Evolutionary conservation across 2,329 filamentous ascomycete genomes (phyloP).

Genomic region (Pseudocercospora crystallina): DNA sequence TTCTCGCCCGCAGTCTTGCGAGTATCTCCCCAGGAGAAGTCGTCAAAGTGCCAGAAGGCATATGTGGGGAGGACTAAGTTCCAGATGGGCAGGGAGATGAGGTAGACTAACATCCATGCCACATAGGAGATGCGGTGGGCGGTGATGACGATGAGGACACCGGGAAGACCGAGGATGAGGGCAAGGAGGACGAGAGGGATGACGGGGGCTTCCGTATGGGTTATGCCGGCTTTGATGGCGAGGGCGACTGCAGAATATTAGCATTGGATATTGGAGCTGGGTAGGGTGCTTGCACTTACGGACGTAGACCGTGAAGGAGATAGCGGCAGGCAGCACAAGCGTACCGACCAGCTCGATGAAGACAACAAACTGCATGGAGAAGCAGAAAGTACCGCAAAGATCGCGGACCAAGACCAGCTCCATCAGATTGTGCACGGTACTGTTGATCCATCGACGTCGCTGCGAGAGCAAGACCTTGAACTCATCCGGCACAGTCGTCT

Average conservation of each 20-base stretch:
- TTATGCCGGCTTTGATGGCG: conserved; percentile 69
- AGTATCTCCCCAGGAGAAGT: conserved; percentile 99
- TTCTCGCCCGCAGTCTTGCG: conserved; percentile 89
- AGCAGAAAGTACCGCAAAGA: conserved; percentile 97
- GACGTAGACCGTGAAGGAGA: conserved; percentile 95
- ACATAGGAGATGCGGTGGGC: conserved; percentile 92
- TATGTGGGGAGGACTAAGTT: conserved; percentile 94
- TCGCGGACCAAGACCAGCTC: conserved; percentile 93
- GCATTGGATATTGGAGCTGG: conserved; percentile 10
- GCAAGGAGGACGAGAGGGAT: conserved; percentile 88
- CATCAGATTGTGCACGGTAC: conserved; percentile 97
- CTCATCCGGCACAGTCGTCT: conserved; percentile 90
- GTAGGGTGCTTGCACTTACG: conserved; percentile 57
- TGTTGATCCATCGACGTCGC: conserved; percentile 98
- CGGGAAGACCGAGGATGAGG: conserved; percentile 90
- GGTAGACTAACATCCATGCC: conserved; percentile 95
- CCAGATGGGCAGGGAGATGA: conserved; percentile 90
- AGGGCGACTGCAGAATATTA: conserved; percentile 65
- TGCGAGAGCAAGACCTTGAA: conserved; percentile 93
- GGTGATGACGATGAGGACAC: conserved; percentile 85
- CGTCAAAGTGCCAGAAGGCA: conserved; percentile 99
- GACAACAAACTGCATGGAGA: conserved; percentile 99
- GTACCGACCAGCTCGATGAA: conserved; percentile 95
- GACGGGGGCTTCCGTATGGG: conserved; percentile 63
- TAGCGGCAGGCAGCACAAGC: conserved; percentile 89